phyloP scores from a whole-genome alignment of 768 basidiomycete genomes.

The Tephrocybe sp. region DNA sequence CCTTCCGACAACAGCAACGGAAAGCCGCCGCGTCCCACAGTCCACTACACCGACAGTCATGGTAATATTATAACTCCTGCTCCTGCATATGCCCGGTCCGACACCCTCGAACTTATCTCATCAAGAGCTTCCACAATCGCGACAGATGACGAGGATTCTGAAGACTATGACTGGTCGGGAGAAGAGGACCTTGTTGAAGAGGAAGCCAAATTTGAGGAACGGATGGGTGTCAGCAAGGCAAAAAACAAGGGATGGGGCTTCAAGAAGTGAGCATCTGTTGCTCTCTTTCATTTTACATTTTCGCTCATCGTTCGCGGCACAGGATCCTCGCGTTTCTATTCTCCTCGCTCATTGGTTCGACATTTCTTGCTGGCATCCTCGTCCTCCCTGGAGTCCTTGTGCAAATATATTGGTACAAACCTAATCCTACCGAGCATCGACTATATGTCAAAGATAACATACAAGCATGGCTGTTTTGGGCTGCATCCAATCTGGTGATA shows the following conservation, averaged over 20 bases:
- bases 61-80: constrained; percentile 22
- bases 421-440: constrained; percentile 52
- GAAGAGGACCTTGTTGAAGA: constrained; percentile 75
- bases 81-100: constrained; percentile 25
- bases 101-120: constrained; percentile 28
- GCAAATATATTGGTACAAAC: constrained; percentile 70
- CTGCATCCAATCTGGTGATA: constrained; percentile 70
- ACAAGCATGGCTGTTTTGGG: constrained; percentile 81
- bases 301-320: constrained; percentile 2
- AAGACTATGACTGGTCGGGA: constrained; percentile 74
- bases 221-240: constrained; percentile 48
- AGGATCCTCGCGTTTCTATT: constrained; percentile 64
- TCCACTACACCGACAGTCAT: constrained; percentile 53
- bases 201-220: constrained; percentile 61
- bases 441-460: constrained; percentile 63
- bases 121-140: constrained; percentile 44
- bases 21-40: constrained; percentile 32
- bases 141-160: constrained; percentile 55
- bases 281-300: neutral
- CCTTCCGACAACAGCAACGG: constrained; percentile 16
- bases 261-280: constrained; percentile 42
- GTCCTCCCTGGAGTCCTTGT: constrained; percentile 60
- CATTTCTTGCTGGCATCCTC: constrained; percentile 59
- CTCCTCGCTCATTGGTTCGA: constrained; percentile 72
- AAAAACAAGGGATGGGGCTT: constrained; percentile 48